Evolutionary conservation across 2,329 filamentous ascomycete species (phyloP).

Genomic region (Lasiodiplodia gonubiensis): DNA sequence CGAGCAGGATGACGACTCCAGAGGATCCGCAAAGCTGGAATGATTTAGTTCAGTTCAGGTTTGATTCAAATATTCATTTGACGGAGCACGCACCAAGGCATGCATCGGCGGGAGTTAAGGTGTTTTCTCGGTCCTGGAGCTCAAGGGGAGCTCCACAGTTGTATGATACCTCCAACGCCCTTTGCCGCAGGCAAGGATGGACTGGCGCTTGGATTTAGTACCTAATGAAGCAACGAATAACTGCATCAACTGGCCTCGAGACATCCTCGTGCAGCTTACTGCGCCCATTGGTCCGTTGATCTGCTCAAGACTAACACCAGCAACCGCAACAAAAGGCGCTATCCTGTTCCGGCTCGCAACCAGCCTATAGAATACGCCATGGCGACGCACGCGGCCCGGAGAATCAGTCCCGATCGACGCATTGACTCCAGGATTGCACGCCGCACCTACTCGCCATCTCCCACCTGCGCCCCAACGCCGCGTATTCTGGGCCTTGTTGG

Average conservation of each 20-base stretch:
- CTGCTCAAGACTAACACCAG: not conserved
- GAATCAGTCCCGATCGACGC: slow-evolving; percentile 3
- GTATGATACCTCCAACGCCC: slow-evolving; percentile 29
- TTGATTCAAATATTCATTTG: slow-evolving; percentile 1
- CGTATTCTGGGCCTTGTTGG: not conserved
- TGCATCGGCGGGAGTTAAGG: slow-evolving; percentile 23
- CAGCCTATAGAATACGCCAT: not conserved
- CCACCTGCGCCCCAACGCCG: not conserved
- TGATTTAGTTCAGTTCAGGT: slow-evolving; percentile 8
- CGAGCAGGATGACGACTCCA: slow-evolving; percentile 17
- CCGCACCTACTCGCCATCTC: not conserved
- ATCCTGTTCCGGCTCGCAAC: not conserved
- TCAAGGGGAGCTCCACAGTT: slow-evolving; percentile 14
- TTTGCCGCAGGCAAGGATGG: slow-evolving; percentile 30
- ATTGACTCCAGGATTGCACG: not conserved
- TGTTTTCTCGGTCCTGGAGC: slow-evolving; percentile 20
- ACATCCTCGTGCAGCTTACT: slow-evolving; percentile 22
- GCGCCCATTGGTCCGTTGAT: slow-evolving; percentile 17
- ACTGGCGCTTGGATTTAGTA: slow-evolving; percentile 27
- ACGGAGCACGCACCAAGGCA: slow-evolving; percentile 5
- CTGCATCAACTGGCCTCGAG: slow-evolving; percentile 19
- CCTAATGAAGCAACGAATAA: slow-evolving; percentile 28
- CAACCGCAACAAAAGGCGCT: not conserved
- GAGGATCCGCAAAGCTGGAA: slow-evolving; percentile 11
- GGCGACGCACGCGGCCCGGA: not conserved